Base-by-base conservation (phyloP, 1,284 basidiomycete species). In the Mycena sp. region DNA sequence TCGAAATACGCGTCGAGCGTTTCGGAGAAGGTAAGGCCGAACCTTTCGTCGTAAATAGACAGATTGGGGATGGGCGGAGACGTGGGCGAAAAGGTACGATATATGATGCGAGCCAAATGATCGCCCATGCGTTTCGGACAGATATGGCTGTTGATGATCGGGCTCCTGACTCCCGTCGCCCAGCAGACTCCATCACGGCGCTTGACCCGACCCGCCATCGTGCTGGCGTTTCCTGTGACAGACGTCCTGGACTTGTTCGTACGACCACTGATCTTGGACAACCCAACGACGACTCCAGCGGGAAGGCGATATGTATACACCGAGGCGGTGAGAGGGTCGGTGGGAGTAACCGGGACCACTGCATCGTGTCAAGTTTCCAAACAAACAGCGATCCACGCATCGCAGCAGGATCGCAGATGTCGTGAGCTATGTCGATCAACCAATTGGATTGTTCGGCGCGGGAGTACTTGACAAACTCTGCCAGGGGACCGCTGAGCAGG, bases 111-210 rank as follows among this genome's bases (percentile, higher is more conserved):
- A 1, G 21, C 63, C 10, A 57, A 2, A 30, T 45, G 28, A 26
- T 60, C 63, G 5, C 63, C 63, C 58, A 64, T 61, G 32, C 63
- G 63, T 21, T 61, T 64, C 12, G 63, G 63, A 11, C 29, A 56
- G 1, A 61, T 61, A 14, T 64, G 58, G 17, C 51, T 49, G 29
- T 64, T 64, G 25, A 23, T 26, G 7, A 32, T 19, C 14, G 51
- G 51, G 17, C 25, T 29, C 14, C 10, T 16, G 5, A 21, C 2
- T 16, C 6, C 19, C 9, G 52, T 37, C n/a, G 46, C 25, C 57
- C 57, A 60, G 41, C 63, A 64, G 29, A 16, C 26, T 19, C 32
- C 45, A 46, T 64, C 58, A 32, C 58, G 58, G 12, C 21, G 19
- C 26, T 30, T 41, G n/a, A 56, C 63, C 12, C 45, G 38, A 52